Evolutionary conservation across 306 rosid genomes (phyloP), one percentile per base, ranked within the genome.

Genomic region (Elaeagnus macrophylla): DNA sequence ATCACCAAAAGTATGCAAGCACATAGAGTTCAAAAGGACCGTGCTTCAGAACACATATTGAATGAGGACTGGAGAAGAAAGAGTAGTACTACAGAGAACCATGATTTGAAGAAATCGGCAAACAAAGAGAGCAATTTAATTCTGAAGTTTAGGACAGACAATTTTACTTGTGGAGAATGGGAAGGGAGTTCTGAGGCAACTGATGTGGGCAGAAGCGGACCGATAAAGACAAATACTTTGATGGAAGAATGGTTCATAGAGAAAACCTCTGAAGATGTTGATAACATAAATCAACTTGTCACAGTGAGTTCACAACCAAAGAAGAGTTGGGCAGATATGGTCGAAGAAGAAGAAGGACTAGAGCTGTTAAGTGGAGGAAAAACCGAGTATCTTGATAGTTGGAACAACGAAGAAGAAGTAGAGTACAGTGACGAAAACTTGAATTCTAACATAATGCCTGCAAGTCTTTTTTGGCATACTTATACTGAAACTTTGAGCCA

Each of bases 281-380:
- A 46, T 43, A 65, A 35, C 62, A 60, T 53, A 18, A 16, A 50
- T 44, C 71, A 46, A 56, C 56, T 38, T 38, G 12, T 20, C 7
- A 42, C 65, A 35, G 78, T 67, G 61, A 67, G 45, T 37, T 16
- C 14, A 44, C 60, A 72, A 40, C 48, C 64, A 15, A 19, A 80
- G 85, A 91, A 84, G 67, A 87, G 99, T 42, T 91, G 99, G 99
- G 99, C 99, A 54, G 99, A 91, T 55, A 73, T 87, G 71, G 95
- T 57, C 11, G 96, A 91, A 77, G 99, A 90, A 76, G 97, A 85
- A 49, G 93, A 74, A 35, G 16, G 64, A 7, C 65, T 53, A 6
- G 32, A 25, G 32, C 36, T 77, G 37, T 58, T 60, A 32, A 32
- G 57, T 11, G 73, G 62, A 62, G 42, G 50, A 51, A 56, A 50